phyloP scores from a whole-genome alignment of 2,329 filamentous ascomycete genomes.

The Colletotrichum endophyticum region DNA sequence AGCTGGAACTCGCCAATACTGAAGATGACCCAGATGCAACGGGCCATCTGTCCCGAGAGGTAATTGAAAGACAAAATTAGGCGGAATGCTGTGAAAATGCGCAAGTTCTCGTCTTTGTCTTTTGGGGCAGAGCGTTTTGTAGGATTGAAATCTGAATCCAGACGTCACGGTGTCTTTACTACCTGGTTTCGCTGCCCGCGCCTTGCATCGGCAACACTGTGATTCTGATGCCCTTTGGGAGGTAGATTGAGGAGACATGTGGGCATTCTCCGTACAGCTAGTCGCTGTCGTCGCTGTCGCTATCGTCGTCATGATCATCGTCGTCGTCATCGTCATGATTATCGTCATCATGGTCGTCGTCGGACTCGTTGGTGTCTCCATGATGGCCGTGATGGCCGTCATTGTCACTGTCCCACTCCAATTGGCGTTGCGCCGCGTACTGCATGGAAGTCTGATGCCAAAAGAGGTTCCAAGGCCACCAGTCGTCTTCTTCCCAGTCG shows the following conservation, averaged over 20 bases:
- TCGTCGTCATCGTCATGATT: background rate
- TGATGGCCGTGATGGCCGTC: background rate
- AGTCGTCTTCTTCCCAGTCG: background rate
- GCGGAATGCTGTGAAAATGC: background rate
- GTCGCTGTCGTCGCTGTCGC: background rate
- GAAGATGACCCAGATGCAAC: background rate
- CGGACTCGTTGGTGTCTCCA: background rate
- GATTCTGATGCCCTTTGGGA: background rate
- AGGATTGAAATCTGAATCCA: background rate
- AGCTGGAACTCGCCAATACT: fast-evolving
- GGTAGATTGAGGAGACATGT: background rate
- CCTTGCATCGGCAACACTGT: background rate
- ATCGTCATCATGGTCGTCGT: background rate
- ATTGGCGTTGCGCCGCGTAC: background rate
- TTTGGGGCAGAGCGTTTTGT: background rate
- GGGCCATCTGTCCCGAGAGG: background rate
- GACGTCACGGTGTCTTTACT: background rate
- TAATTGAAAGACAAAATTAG: background rate
- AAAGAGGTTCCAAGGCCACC: background rate
- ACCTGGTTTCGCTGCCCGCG: background rate
- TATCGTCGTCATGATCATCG: background rate
- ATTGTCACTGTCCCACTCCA: too few species aligned
- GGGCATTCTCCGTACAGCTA: background rate
- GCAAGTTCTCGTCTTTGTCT: background rate
- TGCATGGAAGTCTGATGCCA: background rate